These are phyloP conservation scores for Fragaria nilgerrensis DNA, from an alignment of 306 rosid species.

Conservation along the genomic window DNA sequence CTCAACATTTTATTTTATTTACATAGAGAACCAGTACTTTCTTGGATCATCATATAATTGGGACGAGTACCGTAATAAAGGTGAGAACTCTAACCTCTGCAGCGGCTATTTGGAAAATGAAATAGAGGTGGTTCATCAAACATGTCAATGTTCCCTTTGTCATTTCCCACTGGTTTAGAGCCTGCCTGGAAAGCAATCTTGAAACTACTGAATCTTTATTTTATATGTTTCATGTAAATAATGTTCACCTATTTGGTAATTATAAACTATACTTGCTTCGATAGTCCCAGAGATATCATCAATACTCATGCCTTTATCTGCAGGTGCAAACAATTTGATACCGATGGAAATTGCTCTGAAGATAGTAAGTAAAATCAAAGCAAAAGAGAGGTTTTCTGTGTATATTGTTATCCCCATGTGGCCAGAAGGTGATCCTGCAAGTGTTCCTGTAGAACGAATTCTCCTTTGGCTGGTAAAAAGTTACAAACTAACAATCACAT, in stretches of 20 bases:
- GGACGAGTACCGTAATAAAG: no score
- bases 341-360: conserved; percentile 83
- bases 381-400: conserved; percentile 55
- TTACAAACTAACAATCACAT: no score
- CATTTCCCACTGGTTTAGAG: no score
- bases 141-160: no score
- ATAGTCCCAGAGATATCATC: no score
- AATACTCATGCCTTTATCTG: neutral
- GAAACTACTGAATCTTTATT: no score
- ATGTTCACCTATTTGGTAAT: no score
- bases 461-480: conserved; percentile 95
- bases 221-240: no score
- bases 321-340: conserved; percentile 71
- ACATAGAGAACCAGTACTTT: conserved; percentile 70
- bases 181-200: no score
- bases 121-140: no score
- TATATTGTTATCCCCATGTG: conserved; percentile 83
- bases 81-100: conserved; percentile 54
- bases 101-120: no score
- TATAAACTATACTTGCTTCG: no score
- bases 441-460: conserved; percentile 55
- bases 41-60: conserved; percentile 61
- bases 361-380: conserved; percentile 63
- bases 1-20: conserved; percentile 76
- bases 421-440: conserved; percentile 83